A percentile compares a stretch with the other conserved stretches of the same genome.
Evolutionary conservation across 1,284 basidiomycete species (phyloP).

Genomic region (Naganishia liquefaciens): DNA sequence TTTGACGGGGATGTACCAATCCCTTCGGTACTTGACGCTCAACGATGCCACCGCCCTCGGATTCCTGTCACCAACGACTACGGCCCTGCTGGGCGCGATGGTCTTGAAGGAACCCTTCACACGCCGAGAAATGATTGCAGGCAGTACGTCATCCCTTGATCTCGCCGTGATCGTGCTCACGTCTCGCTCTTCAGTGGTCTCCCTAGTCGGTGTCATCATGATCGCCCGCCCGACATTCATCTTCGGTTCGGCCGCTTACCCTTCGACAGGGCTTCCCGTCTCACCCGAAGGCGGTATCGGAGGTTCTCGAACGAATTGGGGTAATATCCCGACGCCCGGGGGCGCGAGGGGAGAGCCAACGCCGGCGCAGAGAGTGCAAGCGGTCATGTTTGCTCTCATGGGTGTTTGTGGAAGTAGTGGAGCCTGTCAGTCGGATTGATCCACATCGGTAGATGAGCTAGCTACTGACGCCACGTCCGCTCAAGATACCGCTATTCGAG

Average conservation of each 20-base stretch:
- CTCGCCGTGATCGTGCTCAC: neutral
- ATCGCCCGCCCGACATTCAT: slow-evolving; percentile 67
- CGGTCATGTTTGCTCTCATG: slow-evolving; percentile 45
- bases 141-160: slow-evolving; percentile 55
- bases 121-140: slow-evolving; percentile 63
- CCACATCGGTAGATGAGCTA: neutral
- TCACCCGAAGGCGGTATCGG: slow-evolving; percentile 59
- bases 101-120: slow-evolving; percentile 68
- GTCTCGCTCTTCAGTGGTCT: slow-evolving; percentile 52
- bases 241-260: slow-evolving; percentile 65
- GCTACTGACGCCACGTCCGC: too few species aligned
- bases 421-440: slow-evolving; percentile 44
- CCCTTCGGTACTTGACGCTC: slow-evolving; percentile 67
- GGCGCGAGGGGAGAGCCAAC: slow-evolving; percentile 33
- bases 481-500: slow-evolving; percentile 66
- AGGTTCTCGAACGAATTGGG: slow-evolving; percentile 32
- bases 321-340: slow-evolving; percentile 34
- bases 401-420: slow-evolving; percentile 43
- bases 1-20: slow-evolving; percentile 60
- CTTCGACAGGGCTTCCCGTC: slow-evolving; percentile 66
- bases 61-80: slow-evolving; percentile 70
- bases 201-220: slow-evolving; percentile 64
- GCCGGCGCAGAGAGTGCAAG: slow-evolving; percentile 38
- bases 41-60: slow-evolving; percentile 75
- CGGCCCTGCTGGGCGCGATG: slow-evolving; percentile 67